phyloP scores from a whole-genome alignment of 371 early-diverging fungal species.

The Capillidium rhysosporum region DNA sequence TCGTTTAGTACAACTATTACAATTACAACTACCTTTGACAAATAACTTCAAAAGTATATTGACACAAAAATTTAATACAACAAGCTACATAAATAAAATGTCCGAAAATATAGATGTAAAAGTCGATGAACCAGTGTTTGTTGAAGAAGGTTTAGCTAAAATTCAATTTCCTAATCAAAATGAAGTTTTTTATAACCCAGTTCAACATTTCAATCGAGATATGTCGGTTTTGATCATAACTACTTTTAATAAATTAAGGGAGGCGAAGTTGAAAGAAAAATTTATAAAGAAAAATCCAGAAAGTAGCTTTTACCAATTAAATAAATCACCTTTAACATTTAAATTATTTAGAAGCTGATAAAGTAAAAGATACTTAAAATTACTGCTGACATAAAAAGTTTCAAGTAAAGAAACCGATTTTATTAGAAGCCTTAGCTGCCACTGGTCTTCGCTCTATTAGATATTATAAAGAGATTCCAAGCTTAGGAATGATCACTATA shows the following conservation, averaged over 20 bases:
- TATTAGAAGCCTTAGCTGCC: conserved; percentile 96
- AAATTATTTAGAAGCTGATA: neutral
- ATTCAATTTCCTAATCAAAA: conserved; percentile 75
- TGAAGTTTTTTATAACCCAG: conserved; percentile 98
- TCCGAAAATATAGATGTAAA: too few relatives aligned
- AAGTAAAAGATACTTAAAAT: neutral
- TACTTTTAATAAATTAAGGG: conserved; percentile 48
- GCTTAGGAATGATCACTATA: conserved; percentile 62
- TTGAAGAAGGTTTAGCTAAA: conserved; percentile 70
- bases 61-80: too few relatives aligned
- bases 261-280: conserved; percentile 23
- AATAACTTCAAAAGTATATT: too few relatives aligned
- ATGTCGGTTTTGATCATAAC: conserved; percentile 77
- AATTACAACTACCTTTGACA: too few relatives aligned
- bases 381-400: neutral
- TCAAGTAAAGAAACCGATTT: conserved; percentile 27
- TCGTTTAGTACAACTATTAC: too few relatives aligned
- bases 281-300: conserved; percentile 11
- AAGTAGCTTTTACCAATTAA: neutral
- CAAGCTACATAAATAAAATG: too few relatives aligned
- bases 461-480: conserved; percentile 89
- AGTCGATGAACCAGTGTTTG: conserved; percentile 5
- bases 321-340: neutral
- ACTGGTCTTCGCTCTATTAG: conserved; percentile 96
- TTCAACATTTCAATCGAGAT: conserved; percentile 89